Evolutionary conservation across 768 basidiomycete genomes (phyloP).

Genomic region (Hericium alpestre): DNA sequence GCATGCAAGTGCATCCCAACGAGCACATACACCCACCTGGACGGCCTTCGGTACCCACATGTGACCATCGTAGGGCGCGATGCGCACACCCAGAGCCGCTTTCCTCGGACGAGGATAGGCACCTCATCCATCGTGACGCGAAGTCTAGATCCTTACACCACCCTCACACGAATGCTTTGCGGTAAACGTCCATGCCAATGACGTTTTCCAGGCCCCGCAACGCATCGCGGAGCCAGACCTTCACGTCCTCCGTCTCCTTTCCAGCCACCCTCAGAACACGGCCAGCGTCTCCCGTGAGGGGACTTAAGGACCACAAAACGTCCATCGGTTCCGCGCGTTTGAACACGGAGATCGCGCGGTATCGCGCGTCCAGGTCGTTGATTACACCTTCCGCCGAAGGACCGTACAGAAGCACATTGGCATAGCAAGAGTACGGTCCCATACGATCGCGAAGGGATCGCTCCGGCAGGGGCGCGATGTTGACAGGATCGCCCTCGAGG

Average conservation of each 20-base stretch:
- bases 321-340: constrained; percentile 38
- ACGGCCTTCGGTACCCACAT: too few species aligned
- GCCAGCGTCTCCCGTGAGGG: constrained; percentile 30
- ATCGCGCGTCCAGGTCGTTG: constrained; percentile 34
- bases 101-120: too few species aligned
- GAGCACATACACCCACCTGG: too few species aligned
- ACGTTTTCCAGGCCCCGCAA: constrained; percentile 40
- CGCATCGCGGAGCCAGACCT: constrained; percentile 52
- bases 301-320: constrained; percentile 76
- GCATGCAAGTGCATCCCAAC: too few species aligned
- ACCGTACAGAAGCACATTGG: constrained; percentile 74
- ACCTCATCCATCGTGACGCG: too few species aligned
- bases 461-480: constrained; percentile 19
- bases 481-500: constrained; percentile 38
- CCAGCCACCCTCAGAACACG: constrained; percentile 68
- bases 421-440: constrained; percentile 82
- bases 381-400: constrained; percentile 43
- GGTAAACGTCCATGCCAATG: constrained; percentile 56
- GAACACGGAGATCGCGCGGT: constrained; percentile 55
- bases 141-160: too few species aligned
- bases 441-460: constrained; percentile 52
- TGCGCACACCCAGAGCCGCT: too few species aligned
- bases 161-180: constrained; percentile 45
- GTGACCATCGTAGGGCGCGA: too few species aligned
- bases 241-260: constrained; percentile 65